Evolutionary conservation across 345 rosid species (phyloP).

Genomic region (Populus ilicifolia): DNA sequence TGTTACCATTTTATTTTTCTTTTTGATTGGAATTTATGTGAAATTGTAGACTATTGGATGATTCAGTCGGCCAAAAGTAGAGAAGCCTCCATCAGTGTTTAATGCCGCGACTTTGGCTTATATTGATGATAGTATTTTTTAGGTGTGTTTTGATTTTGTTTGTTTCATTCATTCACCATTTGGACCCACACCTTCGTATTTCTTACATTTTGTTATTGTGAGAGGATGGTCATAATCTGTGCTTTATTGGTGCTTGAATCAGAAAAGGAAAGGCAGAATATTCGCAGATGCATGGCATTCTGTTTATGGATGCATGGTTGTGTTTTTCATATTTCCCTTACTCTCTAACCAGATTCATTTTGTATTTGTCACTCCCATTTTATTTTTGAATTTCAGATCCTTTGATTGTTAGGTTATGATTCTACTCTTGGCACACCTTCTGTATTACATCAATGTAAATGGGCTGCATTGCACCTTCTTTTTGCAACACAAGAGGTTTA

Average conservation of each 20-base stretch:
- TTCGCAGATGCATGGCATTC: neutral
- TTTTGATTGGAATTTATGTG: conserved; percentile 15
- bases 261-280: neutral
- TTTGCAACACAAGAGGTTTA: neutral
- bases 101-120: conserved; percentile 44
- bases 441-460: neutral
- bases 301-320: neutral
- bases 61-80: conserved; percentile 52
- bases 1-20: neutral
- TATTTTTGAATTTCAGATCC: neutral
- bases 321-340: neutral
- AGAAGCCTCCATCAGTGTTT: conserved; percentile 56
- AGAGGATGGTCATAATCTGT: neutral
- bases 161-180: neutral
- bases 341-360: neutral
- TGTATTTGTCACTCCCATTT: neutral
- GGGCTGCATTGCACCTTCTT: neutral
- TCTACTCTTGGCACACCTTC: neutral
- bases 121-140: conserved; percentile 71
- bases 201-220: neutral
- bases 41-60: conserved; percentile 24
- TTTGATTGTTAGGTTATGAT: neutral
- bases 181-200: too few species aligned
- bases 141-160: conserved; percentile 39
- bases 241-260: neutral